These are phyloP conservation scores for Obelidium mucronatum DNA, from an alignment of 192 early-diverging fungal species.

Conservation along the genomic window DNA sequence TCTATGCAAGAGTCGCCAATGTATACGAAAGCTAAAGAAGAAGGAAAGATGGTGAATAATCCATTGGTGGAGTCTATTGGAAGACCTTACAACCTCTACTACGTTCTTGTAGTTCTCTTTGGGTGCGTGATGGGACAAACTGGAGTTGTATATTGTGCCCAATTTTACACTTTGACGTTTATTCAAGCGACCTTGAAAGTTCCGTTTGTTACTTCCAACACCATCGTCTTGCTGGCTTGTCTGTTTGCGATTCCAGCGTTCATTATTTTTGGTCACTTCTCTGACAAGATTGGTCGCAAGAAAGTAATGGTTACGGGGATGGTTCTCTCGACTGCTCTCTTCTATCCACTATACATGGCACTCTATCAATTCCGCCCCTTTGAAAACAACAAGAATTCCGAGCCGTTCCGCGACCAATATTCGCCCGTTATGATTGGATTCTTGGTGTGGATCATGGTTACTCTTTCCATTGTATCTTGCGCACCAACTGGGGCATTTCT, in stretches of 20 bases:
- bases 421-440: conserved; percentile 32
- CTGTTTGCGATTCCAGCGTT: conserved; percentile 31
- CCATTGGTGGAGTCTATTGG: conserved; percentile 30
- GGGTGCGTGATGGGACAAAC: conserved; percentile 37
- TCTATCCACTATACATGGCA: conserved; percentile 37
- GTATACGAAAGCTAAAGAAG: conserved; percentile 15
- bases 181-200: conserved; percentile 14
- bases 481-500: conserved; percentile 43
- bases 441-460: conserved; percentile 20
- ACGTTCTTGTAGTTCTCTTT: conserved; percentile 9
- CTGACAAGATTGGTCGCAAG: conserved; percentile 42
- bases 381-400: background rate
- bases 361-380: conserved; percentile 14
- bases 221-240: conserved; percentile 19
- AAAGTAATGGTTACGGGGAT: conserved; percentile 35
- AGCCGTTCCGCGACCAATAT: background rate
- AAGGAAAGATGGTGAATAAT: conserved; percentile 25
- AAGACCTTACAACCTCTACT: conserved; percentile 27
- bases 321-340: background rate
- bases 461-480: conserved; percentile 11
- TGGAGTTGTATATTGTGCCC: conserved; percentile 1
- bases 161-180: conserved; percentile 31
- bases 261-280: conserved; percentile 29
- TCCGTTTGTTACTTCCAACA: background rate
- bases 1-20: conserved; percentile 36